These are phyloP conservation scores for Boletellus emodensis DNA, from an alignment of 768 basidiomycete genomes.

Conservation along the genomic window DNA sequence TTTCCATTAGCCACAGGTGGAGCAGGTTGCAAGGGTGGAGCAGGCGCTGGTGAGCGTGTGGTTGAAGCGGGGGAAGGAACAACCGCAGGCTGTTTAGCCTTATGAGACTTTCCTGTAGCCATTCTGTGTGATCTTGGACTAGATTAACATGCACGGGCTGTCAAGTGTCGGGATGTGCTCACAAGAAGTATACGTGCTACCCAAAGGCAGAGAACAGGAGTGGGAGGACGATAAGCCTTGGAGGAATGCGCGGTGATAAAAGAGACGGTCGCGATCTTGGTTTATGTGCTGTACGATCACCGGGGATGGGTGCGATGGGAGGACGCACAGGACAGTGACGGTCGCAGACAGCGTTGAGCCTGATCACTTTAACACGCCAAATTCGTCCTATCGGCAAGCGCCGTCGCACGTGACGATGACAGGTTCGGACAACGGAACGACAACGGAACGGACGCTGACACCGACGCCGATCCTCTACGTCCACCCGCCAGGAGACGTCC, in stretches of 20 bases:
- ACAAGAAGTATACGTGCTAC: slow-evolving; percentile 10
- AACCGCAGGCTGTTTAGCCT: slow-evolving; percentile 16
- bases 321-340: slow-evolving; percentile 12
- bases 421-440: slow-evolving; percentile 17
- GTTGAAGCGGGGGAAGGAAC: slow-evolving; percentile 7
- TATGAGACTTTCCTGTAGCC: slow-evolving; percentile 28
- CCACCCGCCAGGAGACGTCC: too few species aligned
- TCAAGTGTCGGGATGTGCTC: slow-evolving; percentile 5
- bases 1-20: slow-evolving; percentile 21
- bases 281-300: slow-evolving; percentile 15
- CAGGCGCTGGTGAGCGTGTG: slow-evolving; percentile 8
- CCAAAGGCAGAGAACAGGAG: background rate
- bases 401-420: slow-evolving; percentile 27
- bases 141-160: slow-evolving; percentile 15
- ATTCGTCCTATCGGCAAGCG: slow-evolving; percentile 28
- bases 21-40: slow-evolving; percentile 5
- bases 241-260: background rate
- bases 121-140: slow-evolving; percentile 20
- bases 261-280: slow-evolving; percentile 13
- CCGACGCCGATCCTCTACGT: slow-evolving; percentile 1
- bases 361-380: slow-evolving; percentile 33
- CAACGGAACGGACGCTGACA: slow-evolving; percentile 6
- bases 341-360: slow-evolving; percentile 14
- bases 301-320: slow-evolving; percentile 20
- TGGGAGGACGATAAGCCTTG: slow-evolving; percentile 1